Evolutionary conservation across 1,284 basidiomycete genomes (phyloP), one percentile per base, ranked within the genome.

Genomic region (Fomitopsis schrenkii): DNA sequence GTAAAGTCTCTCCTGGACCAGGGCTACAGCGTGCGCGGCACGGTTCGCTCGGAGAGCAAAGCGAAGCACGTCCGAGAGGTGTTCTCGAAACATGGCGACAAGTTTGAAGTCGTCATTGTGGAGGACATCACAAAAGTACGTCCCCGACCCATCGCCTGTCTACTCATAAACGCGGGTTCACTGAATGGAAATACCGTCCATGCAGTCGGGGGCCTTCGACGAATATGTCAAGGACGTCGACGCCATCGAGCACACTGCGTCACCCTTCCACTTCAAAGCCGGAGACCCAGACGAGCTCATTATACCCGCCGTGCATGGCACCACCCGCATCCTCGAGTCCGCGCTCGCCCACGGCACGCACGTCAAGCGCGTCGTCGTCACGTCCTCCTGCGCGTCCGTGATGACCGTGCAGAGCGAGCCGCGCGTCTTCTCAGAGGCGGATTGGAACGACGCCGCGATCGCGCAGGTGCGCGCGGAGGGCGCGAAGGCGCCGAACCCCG

Each of bases 401-500:
- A 63, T 82, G n/a, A 42, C 19, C 19, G 41, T 46, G 45, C 28
- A 36, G 45, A 26, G 41, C 52, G n/a, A 12, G 28, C 64, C 62
- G 35, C 60, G 60, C 53, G 62, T 36, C 33, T 79, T 76, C 64
- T 76, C 72, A 41, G 83, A 84, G 63, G 63, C 68, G 0, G 81
- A 90, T 71, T 94, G 91, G 91, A 91, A 93, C 75, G 71, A 83
- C 8, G 75, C 79, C 44, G 79, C 82, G 3, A 72, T 83, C n/a
- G 70, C 79, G 26, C 75, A 81, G 53, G 77, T 88, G n/a, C 78
- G 83, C 67, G 74, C 81, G 63, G 78, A 83, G 57, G 86, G 88
- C 14, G 71, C 70, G 19, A 77, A 79, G 15, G 82, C 85, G 1
- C 55, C 73, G 2, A 65, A 66, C 1, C 60, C 70, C 7, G 70